These are phyloP conservation scores for Prunella vulgaris DNA, from an alignment of 257 asterid genomes.

Conservation along the genomic window DNA sequence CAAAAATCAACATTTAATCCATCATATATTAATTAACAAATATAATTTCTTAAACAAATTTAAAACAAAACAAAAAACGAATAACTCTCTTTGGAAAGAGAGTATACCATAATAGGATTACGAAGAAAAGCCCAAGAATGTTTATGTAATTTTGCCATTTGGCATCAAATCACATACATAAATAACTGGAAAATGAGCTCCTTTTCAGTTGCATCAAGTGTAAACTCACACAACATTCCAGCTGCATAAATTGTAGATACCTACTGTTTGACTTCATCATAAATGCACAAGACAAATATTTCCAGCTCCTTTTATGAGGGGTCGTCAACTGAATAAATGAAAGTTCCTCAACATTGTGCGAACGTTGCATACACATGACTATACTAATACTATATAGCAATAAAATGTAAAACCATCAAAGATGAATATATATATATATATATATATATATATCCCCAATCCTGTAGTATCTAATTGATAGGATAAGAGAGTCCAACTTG, in stretches of 20 bases:
- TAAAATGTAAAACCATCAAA: conserved; percentile 12
- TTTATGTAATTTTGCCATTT: not conserved
- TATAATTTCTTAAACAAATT: too few species aligned
- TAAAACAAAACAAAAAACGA: too few species aligned
- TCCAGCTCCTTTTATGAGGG: not conserved
- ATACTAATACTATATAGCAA: conserved; percentile 17
- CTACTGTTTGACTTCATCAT: not conserved
- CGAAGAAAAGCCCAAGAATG: not conserved
- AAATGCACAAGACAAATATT: not conserved
- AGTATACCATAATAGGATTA: not conserved
- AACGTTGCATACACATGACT: conserved; percentile 7
- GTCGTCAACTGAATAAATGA: not conserved
- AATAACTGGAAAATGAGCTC: not conserved
- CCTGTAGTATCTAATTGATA: conserved; percentile 13
- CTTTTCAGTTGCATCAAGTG: not conserved
- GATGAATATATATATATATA: too few species aligned
- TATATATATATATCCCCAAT: too few species aligned
- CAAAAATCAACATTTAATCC: too few species aligned
- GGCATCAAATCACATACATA: not conserved
- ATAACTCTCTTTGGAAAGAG: too few species aligned
- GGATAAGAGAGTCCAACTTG: not conserved
- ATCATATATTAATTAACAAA: too few species aligned
- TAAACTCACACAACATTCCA: not conserved
- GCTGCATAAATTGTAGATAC: not conserved
- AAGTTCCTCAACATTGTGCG: not conserved